Conservation (phyloP, 2,329 filamentous ascomycete species). For the Gaeumannomyces tritici region DNA sequence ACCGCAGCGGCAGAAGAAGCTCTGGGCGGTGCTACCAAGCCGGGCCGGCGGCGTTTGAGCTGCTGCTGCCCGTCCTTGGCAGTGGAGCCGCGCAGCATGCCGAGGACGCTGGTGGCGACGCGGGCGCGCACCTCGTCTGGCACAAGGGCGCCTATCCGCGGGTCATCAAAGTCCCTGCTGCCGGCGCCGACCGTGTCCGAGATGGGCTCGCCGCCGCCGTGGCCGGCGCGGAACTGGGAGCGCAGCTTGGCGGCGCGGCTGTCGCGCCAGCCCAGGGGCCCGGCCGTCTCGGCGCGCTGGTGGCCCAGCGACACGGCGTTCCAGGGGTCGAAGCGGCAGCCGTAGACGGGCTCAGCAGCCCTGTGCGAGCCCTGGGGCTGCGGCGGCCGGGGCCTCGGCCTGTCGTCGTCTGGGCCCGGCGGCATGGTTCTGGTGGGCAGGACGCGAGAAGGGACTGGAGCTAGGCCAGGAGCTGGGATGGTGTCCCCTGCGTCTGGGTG, state of each 20-base stretch:
- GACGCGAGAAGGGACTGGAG: no score
- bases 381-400: background rate
- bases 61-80: slow-evolving; percentile 22
- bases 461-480: no score
- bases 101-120: slow-evolving; percentile 34
- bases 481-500: no score
- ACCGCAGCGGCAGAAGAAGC: background rate
- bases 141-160: slow-evolving; percentile 30
- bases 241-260: slow-evolving; percentile 60
- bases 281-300: slow-evolving; percentile 63
- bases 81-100: slow-evolving; percentile 42
- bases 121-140: slow-evolving; percentile 30
- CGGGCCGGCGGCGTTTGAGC: no score
- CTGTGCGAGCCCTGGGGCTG: slow-evolving; percentile 4
- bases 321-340: slow-evolving; percentile 53
- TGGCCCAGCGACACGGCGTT: slow-evolving; percentile 70
- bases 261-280: slow-evolving; percentile 59
- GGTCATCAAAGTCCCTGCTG: slow-evolving; percentile 44
- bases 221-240: slow-evolving; percentile 53
- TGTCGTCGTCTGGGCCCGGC: no score
- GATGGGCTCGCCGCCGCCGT: slow-evolving; percentile 48
- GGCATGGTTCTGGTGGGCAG: no score
- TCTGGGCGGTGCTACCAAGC: background rate
- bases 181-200: slow-evolving; percentile 58
- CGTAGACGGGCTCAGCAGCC: slow-evolving; percentile 30